A percentile compares a stretch with the other conserved stretches of the same genome.
phyloP scores from a whole-genome alignment of 306 rosid genomes.

The Trifolium subterraneum region DNA sequence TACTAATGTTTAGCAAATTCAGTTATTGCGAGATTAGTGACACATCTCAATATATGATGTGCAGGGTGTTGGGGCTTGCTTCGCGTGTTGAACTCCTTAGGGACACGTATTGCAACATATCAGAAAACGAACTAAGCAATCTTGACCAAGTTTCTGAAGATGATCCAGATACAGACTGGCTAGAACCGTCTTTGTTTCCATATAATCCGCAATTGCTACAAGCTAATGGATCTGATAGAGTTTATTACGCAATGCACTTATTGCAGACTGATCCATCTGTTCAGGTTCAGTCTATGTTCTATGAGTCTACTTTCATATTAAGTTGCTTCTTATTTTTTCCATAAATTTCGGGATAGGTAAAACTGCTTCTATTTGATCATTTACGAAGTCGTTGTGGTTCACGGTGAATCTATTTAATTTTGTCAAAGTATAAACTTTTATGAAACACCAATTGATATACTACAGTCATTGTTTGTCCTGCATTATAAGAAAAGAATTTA shows the following conservation, averaged over 20 bases:
- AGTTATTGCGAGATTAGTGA: constrained; percentile 1
- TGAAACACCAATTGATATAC: not conserved
- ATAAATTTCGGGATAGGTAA: not conserved
- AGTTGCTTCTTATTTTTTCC: constrained; percentile 1
- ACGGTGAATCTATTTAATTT: not conserved
- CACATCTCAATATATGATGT: constrained; percentile 1
- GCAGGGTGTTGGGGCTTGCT: constrained; percentile 60
- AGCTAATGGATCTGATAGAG: constrained; percentile 45
- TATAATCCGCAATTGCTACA: constrained; percentile 43
- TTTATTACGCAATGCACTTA: constrained; percentile 67
- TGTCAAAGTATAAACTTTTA: not conserved
- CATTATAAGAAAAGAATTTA: not conserved
- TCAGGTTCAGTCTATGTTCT: constrained; percentile 56
- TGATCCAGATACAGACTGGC: constrained; percentile 62
- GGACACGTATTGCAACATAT: constrained; percentile 35
- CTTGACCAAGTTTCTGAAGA: constrained; percentile 44
- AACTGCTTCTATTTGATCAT: constrained; percentile 11
- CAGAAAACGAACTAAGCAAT: constrained; percentile 40
- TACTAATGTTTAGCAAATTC: not conserved
- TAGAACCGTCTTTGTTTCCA: constrained; percentile 60
- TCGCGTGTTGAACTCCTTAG: constrained; percentile 45
- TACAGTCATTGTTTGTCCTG: not conserved
- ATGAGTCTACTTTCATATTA: not conserved
- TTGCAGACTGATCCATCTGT: constrained; percentile 73
- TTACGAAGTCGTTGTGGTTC: not conserved